These are phyloP conservation scores for Heliocybe sulcata DNA, from an alignment of 1,284 basidiomycete genomes.

Conservation along the genomic window DNA sequence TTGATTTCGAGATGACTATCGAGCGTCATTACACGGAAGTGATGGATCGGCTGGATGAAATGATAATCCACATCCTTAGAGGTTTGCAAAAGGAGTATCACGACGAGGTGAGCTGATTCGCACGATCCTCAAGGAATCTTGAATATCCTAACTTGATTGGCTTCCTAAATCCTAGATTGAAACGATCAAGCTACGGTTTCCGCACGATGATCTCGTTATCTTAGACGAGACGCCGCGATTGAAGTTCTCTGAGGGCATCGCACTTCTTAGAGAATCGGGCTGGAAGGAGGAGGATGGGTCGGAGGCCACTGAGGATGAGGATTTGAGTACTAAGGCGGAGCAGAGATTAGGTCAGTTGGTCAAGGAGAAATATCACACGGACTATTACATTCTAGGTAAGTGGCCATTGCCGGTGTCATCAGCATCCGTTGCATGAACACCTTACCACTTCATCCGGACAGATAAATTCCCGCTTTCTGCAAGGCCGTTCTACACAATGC, in stretches of 20 bases:
- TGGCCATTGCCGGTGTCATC: neutral
- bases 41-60: constrained; percentile 30
- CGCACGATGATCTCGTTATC: constrained; percentile 41
- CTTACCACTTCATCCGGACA: too few relatives aligned
- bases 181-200: constrained; percentile 50
- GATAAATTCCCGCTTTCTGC: constrained; percentile 62
- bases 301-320: constrained; percentile 39
- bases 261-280: constrained; percentile 42
- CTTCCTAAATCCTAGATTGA: constrained; percentile 32
- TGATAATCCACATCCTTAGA: constrained; percentile 30
- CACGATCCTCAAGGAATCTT: neutral
- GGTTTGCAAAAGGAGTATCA: constrained; percentile 22
- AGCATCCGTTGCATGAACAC: too few relatives aligned
- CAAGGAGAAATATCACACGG: constrained; percentile 60
- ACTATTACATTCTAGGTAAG: constrained; percentile 52
- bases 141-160: neutral
- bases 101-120: constrained; percentile 24
- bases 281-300: constrained; percentile 38
- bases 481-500: constrained; percentile 71
- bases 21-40: constrained; percentile 61
- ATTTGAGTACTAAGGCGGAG: constrained; percentile 43
- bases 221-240: constrained; percentile 44
- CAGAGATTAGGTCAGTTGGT: constrained; percentile 57
- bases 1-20: constrained; percentile 71
- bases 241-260: constrained; percentile 51